Evolutionary conservation across 441 rosid genomes (phyloP).

Genomic region (Biscutella laevigata): DNA sequence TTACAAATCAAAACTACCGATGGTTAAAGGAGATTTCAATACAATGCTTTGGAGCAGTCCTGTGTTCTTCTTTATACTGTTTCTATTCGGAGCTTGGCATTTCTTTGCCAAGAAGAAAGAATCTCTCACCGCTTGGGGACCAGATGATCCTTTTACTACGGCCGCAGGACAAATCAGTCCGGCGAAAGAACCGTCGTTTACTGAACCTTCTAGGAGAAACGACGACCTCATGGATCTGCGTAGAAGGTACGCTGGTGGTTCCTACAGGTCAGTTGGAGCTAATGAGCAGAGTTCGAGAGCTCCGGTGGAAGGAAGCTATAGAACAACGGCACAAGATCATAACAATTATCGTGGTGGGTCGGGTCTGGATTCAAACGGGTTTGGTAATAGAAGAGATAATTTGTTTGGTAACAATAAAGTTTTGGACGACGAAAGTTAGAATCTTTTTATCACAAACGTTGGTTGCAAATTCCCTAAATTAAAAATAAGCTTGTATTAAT

Average conservation of each 20-base stretch:
- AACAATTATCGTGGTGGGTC: slow-evolving; percentile 54
- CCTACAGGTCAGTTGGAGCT: slow-evolving; percentile 44
- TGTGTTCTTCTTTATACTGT: slow-evolving; percentile 66
- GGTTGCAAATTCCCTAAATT: no score
- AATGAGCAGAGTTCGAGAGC: slow-evolving; percentile 50
- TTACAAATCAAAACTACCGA: slow-evolving; percentile 66
- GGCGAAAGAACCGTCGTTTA: slow-evolving; percentile 43
- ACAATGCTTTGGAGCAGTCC: slow-evolving; percentile 85
- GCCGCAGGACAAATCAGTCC: slow-evolving; percentile 39
- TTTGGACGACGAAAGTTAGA: slow-evolving; percentile 40
- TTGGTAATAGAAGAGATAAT: slow-evolving; percentile 65
- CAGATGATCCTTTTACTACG: slow-evolving; percentile 70
- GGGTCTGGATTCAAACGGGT: slow-evolving; percentile 52
- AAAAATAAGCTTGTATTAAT: no score
- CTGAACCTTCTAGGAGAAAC: slow-evolving; percentile 53
- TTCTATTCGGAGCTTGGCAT: slow-evolving; percentile 89
- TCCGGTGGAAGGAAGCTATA: slow-evolving; percentile 54
- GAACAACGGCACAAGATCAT: slow-evolving; percentile 45
- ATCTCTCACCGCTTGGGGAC: slow-evolving; percentile 81
- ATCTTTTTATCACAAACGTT: slow-evolving; percentile 5
- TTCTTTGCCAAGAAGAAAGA: slow-evolving; percentile 97
- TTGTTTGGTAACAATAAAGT: slow-evolving; percentile 53
- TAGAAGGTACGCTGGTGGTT: slow-evolving; percentile 45
- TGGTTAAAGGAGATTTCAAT: slow-evolving; percentile 55
- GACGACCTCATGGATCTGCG: slow-evolving; percentile 56